A percentile compares a stretch with the other conserved stretches of the same genome.
phyloP scores from a whole-genome alignment of 2,329 filamentous ascomycete genomes.

The Colletotrichum incanum region DNA sequence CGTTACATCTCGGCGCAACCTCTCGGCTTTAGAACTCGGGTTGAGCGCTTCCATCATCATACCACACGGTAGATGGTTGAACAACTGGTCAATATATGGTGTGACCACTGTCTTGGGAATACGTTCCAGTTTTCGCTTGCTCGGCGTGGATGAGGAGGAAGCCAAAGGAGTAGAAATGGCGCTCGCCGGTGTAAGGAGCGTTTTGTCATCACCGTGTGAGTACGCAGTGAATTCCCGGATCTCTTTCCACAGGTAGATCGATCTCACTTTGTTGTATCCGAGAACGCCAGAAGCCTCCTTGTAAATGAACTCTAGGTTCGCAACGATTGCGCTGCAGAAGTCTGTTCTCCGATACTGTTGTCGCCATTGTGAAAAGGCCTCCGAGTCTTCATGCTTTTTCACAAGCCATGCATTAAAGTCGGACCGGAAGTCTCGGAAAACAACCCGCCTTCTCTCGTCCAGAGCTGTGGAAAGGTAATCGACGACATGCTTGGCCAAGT shows the following conservation, averaged over 20 bases:
- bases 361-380: conserved; percentile 70
- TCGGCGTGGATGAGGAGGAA: not conserved
- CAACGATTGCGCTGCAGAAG: conserved; percentile 74
- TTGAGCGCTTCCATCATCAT: conserved; percentile 61
- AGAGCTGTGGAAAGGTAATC: conserved; percentile 70
- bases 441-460: conserved; percentile 54
- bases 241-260: conserved; percentile 70
- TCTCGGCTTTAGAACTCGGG: conserved; percentile 48
- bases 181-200: conserved; percentile 40
- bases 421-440: conserved; percentile 69
- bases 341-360: conserved; percentile 65
- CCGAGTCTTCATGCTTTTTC: conserved; percentile 58
- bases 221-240: conserved; percentile 56
- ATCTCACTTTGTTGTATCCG: conserved; percentile 46
- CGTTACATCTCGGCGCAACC: conserved; percentile 50
- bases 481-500: conserved; percentile 80
- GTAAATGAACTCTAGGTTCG: conserved; percentile 75
- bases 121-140: not conserved
- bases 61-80: conserved; percentile 74
- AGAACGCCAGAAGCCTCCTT: conserved; percentile 74
- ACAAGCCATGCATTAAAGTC: conserved; percentile 73
- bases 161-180: not conserved
- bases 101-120: conserved; percentile 75
- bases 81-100: conserved; percentile 76
- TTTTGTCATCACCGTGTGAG: conserved; percentile 15